phyloP scores from a whole-genome alignment of 169 alveolate genomes.

The Plasmodium knowlesi region DNA sequence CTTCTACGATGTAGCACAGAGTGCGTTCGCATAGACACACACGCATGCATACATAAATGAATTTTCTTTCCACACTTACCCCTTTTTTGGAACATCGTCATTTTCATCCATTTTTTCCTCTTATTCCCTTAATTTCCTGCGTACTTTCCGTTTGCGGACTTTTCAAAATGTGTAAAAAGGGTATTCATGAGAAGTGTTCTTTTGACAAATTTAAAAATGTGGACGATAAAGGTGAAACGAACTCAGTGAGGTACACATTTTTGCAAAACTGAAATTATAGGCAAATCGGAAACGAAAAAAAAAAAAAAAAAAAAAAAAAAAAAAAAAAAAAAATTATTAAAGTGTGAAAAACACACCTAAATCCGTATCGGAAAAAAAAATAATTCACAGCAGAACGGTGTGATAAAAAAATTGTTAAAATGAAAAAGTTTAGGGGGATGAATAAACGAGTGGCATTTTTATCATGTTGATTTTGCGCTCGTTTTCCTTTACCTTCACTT shows the following conservation, averaged over 20 bases:
- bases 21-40: not conserved
- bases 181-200: slow-evolving; percentile 1
- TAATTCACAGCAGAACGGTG: not conserved
- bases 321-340: not conserved
- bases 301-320: not conserved
- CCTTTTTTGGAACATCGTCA: slow-evolving; percentile 34
- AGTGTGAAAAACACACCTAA: not conserved
- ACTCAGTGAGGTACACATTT: not conserved
- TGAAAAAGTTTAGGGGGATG: not conserved
- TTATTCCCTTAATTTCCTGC: not conserved
- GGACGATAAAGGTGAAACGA: not conserved
- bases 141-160: slow-evolving; percentile 11
- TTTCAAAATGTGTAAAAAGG: slow-evolving; percentile 30
- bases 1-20: not conserved
- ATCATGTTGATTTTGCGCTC: not conserved
- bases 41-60: not conserved
- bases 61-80: slow-evolving; percentile 12
- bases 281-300: not conserved
- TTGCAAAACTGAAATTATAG: not conserved
- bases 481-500: not conserved
- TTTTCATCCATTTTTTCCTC: slow-evolving; percentile 50
- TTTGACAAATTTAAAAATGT: slow-evolving; percentile 16
- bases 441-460: not conserved
- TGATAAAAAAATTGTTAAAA: not conserved
- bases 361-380: not conserved